These are phyloP conservation scores for Aquanectria penicillioides DNA, from an alignment of 2,329 filamentous ascomycete genomes.

Conservation along the genomic window DNA sequence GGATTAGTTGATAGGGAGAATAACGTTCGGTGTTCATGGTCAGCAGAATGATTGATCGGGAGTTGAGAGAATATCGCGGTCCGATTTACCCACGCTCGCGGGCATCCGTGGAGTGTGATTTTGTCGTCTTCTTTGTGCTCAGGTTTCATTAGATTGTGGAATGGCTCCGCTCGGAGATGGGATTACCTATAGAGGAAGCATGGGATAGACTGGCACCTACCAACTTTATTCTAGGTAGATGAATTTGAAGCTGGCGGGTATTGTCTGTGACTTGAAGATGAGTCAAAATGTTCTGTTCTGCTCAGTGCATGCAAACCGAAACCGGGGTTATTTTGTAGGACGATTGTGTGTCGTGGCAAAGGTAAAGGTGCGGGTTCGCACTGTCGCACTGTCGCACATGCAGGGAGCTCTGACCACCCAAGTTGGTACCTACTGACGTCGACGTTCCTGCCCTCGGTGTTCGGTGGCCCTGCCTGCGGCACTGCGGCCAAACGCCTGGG, in stretches of 20 bases:
- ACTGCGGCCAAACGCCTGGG: too few relatives aligned
- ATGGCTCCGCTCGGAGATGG: constrained; percentile 1
- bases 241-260: not conserved
- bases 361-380: constrained; percentile 15
- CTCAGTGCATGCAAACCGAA: too few relatives aligned
- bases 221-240: not conserved
- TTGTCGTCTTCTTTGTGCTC: constrained; percentile 10
- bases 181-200: constrained; percentile 28
- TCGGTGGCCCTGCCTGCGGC: constrained; percentile 25
- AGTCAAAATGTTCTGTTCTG: not conserved
- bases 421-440: constrained; percentile 44
- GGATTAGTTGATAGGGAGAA: constrained; percentile 46
- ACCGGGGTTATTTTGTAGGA: not conserved
- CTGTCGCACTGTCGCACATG: constrained; percentile 31
- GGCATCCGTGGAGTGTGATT: not conserved
- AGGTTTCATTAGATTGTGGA: constrained; percentile 4
- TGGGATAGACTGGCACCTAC: constrained; percentile 27
- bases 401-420: constrained; percentile 40
- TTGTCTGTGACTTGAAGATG: constrained; percentile 3
- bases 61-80: too few relatives aligned
- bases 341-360: too few relatives aligned
- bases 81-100: too few relatives aligned
- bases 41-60: too few relatives aligned
- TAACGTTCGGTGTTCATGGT: too few relatives aligned
- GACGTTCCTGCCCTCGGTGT: constrained; percentile 29